Evolutionary conservation across 192 early-diverging fungal genomes (phyloP).

Genomic region (Backusella tuberculispora): DNA sequence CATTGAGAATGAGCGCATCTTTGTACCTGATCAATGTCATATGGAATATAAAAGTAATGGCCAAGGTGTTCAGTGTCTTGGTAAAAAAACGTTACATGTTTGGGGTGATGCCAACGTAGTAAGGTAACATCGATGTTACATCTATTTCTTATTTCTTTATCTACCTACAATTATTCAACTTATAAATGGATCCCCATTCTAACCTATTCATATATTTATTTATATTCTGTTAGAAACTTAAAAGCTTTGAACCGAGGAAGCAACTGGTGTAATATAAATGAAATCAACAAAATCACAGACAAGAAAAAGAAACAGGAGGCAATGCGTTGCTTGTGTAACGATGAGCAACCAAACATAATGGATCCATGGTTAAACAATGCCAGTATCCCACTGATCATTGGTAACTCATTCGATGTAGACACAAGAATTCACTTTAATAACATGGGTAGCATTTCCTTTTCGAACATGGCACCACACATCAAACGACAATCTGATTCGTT

Average conservation of each 20-base stretch:
- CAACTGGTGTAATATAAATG: conserved; percentile 35
- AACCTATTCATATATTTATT: too few species aligned
- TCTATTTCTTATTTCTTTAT: not conserved
- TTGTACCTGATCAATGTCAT: conserved; percentile 37
- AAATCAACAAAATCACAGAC: conserved; percentile 15
- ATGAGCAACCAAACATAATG: conserved; percentile 20
- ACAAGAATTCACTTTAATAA: conserved; percentile 24
- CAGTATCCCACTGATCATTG: conserved; percentile 23
- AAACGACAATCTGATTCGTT: not conserved
- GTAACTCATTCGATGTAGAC: conserved; percentile 31
- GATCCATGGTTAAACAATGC: conserved; percentile 31
- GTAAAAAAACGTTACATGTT: conserved; percentile 33
- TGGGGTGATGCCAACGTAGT: conserved; percentile 38
- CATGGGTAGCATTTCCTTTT: conserved; percentile 14
- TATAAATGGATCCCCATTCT: too few species aligned
- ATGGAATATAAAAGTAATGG: conserved; percentile 34
- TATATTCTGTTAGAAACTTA: conserved; percentile 26
- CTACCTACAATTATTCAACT: too few species aligned
- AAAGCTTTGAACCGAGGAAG: conserved; percentile 29
- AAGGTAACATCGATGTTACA: conserved; percentile 17
- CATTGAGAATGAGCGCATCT: conserved; percentile 22
- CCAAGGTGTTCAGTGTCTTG: conserved; percentile 31
- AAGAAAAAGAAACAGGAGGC: conserved; percentile 9
- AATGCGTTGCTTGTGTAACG: conserved; percentile 33
- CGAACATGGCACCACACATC: not conserved